A percentile compares a stretch with the other conserved stretches of the same genome.
Conservation (phyloP, 306 rosid genomes). For the Mimosa bimucronata region DNA sequence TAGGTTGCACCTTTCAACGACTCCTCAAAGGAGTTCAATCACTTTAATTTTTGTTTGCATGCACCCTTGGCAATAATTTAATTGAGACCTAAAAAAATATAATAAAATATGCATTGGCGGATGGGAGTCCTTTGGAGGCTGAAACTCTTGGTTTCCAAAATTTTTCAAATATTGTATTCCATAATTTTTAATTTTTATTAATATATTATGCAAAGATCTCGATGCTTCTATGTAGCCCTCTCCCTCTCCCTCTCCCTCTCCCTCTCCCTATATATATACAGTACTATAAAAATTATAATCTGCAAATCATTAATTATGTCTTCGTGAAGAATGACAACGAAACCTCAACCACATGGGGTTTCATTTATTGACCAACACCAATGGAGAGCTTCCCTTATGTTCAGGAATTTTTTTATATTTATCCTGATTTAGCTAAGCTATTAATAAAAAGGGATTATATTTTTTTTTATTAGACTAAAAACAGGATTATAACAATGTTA, state of each 20-base stretch:
- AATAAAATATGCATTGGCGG: conserved; percentile 2
- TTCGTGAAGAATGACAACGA: conserved; percentile 13
- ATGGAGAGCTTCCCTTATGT: background rate
- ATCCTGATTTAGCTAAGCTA: background rate
- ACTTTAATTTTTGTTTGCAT: too few relatives aligned
- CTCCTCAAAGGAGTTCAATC: too few relatives aligned
- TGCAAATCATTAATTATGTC: background rate
- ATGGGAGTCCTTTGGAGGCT: conserved; percentile 17
- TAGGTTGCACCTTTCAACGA: too few relatives aligned
- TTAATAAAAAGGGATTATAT: background rate
- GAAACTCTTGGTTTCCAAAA: background rate
- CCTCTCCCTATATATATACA: too few relatives aligned
- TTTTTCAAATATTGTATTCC: too few relatives aligned
- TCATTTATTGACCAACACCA: background rate
- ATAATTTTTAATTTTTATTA: background rate
- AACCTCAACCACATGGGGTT: background rate
- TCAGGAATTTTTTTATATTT: background rate
- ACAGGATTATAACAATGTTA: background rate
- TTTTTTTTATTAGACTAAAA: background rate
- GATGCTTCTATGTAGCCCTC: background rate
- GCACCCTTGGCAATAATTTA: too few relatives aligned
- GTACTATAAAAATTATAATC: background rate
- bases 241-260: background rate
- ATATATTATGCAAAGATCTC: background rate
- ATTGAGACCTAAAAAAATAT: too few relatives aligned